Evolutionary conservation across 768 basidiomycete genomes (phyloP), one percentile per base, ranked within the genome.

Genomic region (Harrya chromipes): DNA sequence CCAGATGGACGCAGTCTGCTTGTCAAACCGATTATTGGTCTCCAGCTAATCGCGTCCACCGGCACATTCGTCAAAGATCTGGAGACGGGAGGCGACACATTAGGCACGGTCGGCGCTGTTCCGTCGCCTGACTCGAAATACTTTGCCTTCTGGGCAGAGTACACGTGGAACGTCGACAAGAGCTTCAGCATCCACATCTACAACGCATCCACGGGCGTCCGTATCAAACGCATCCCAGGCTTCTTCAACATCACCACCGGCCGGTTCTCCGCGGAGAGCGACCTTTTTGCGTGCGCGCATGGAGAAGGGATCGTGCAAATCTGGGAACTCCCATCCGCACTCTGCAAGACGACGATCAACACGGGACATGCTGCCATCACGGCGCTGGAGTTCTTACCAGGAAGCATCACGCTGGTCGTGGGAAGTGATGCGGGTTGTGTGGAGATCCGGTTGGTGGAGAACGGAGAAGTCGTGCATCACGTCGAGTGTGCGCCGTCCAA

Each of bases 111-210:
- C 8, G 53, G 40, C 7, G 54, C 38, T 11, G 47, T 51, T 16
- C 27, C 52, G 35, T 60, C 58, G 2, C 48, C 53, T 10, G 50
- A 60, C 43, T 59, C 54, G 12, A 39, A 43, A 37, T 59, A 51
- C 29, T 59, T 56, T 44, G 58, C 50, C 10, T 60, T 50, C 42
- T 59, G 58, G 58, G 50, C 54, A 26, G 43, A 50, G 17, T 59
- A 60, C 38, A 12, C 34, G 6, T 59, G 58, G 58, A 59, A 52
- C 33, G 10, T 56, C 14, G 46, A 55, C 46, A 1, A 19, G 6
- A 52, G 57, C 50, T 42, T 39, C 21, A 59, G 58, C 43, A 56
- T 60, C 36, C 44, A 58, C 45, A 49, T 59, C 43, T 59, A 59
- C 21, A 19, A 55, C 20, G 37, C 57, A 0, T 40, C 46, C 40